Evolutionary conservation across 176 grass and related monocot species (phyloP), one percentile per base, ranked within the genome.

Genomic region (Paspalum notatum): DNA sequence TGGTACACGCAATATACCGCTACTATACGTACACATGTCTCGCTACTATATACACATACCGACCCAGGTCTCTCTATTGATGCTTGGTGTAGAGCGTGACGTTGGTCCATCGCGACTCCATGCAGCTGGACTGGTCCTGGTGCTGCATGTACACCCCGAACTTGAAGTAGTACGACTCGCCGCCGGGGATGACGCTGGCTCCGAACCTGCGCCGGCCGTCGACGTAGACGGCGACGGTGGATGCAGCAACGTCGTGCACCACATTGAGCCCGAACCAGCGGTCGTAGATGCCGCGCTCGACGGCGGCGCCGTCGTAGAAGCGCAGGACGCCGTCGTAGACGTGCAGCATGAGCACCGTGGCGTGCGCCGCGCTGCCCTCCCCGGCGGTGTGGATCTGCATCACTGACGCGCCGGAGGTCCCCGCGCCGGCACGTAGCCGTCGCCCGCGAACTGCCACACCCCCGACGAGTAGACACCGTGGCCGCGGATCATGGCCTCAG

Each of bases 381-480:
- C n/a, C n/a, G n/a, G n/a, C 37, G 5, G 63, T 66, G 38, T 80
- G 77, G 48, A 91, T 73, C 56, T 91, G 84, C 74, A 91, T 87
- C 79, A 91, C 82, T 3, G 74, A 91, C 21, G 61, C 80, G 1
- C 84, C 81, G 0, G 85, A 82, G 0, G 89, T 91, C 3, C 85
- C 82, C n/a, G n/a, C 0, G 46, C 24, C 3, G 89, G 89, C 8
- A 85, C 77, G 21, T 74, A 91, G 12, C 50, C 63, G 4, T 91
- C 55, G 5, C 77, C 81, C 68, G 88, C 81, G 26, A 91, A 91
- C 75, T 91, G 85, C 89, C 77, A 91, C 67, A 88, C 81, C 9
- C 77, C 85, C 11, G 49, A 68, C 40, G 82, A 82, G 58, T 88
- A 91, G n/a, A n/a, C n/a, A 27, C 85, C 76, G 9, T 91, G 74